A percentile compares a stretch with the other conserved stretches of the same genome.
Evolutionary conservation across 2,329 filamentous ascomycete genomes (phyloP).

Genomic region (Cryphonectria nitschkei): DNA sequence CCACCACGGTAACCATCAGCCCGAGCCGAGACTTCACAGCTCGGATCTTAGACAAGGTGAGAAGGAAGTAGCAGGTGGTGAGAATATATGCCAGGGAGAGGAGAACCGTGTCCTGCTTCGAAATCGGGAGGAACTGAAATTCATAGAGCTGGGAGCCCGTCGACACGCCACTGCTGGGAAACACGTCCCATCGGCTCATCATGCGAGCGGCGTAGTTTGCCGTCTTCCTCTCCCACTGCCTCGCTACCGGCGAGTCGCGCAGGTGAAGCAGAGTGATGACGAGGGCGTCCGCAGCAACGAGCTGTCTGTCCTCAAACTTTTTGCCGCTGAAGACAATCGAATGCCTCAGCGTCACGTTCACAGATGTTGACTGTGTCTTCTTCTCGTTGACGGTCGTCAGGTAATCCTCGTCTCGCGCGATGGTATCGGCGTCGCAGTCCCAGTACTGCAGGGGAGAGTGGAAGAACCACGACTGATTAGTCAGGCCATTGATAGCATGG

Average conservation of each 20-base stretch:
- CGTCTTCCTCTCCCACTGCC: conserved; percentile 66
- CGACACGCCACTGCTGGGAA: conserved; percentile 61
- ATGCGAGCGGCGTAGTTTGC: conserved; percentile 54
- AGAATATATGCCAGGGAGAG: conserved; percentile 68
- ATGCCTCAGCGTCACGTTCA: conserved; percentile 75
- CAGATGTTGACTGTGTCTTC: conserved; percentile 64
- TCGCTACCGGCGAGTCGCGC: conserved; percentile 65
- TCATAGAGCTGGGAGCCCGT: conserved; percentile 69
- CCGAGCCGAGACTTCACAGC: conserved; percentile 78
- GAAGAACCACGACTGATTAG: conserved; percentile 72
- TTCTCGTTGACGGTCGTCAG: conserved; percentile 70
- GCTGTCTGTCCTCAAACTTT: conserved; percentile 66
- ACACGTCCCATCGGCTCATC: conserved; percentile 64
- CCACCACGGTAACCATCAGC: conserved; percentile 70
- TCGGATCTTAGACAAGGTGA: conserved; percentile 69
- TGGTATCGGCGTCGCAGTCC: conserved; percentile 64
- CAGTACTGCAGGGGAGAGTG: conserved; percentile 85
- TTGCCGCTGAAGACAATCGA: conserved; percentile 86
- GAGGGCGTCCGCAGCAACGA: conserved; percentile 75
- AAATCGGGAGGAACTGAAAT: conserved; percentile 78
- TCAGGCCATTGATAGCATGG: conserved; percentile 63
- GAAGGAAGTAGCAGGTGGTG: conserved; percentile 66
- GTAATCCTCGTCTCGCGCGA: conserved; percentile 65
- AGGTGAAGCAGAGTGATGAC: conserved; percentile 77
- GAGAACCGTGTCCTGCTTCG: conserved; percentile 64